These are phyloP conservation scores for Myotisia sp. DNA, from an alignment of 2,329 filamentous ascomycete species.

Conservation along the genomic window DNA sequence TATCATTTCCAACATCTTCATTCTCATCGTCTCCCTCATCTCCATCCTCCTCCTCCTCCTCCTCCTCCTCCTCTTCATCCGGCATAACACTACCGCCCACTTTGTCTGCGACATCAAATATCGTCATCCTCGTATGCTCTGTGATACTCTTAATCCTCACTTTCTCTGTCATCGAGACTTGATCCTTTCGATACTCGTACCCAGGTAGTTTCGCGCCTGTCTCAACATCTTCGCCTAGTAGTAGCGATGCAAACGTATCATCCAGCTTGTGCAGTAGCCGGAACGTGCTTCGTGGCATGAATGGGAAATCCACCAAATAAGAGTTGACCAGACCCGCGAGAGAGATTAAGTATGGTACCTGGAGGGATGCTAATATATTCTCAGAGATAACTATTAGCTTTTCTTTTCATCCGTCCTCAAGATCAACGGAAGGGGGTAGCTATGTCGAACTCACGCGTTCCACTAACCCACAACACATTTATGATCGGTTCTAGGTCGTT, in stretches of 20 bases:
- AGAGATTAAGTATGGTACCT: conserved; percentile 70
- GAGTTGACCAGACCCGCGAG: conserved; percentile 58
- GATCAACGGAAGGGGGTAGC: not conserved
- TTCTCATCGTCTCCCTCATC: conserved; percentile 29
- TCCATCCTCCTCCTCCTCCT: conserved; percentile 19
- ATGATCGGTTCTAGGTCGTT: conserved; percentile 60
- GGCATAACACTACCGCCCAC: conserved; percentile 25
- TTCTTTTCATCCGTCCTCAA: no score
- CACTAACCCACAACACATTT: conserved; percentile 73
- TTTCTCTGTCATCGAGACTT: conserved; percentile 63
- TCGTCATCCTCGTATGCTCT: conserved; percentile 56
- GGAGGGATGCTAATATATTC: conserved; percentile 48
- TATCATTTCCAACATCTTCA: conserved; percentile 34
- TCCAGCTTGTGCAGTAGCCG: conserved; percentile 63
- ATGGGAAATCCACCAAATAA: conserved; percentile 58
- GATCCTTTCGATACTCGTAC: conserved; percentile 44
- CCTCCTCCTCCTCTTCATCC: conserved; percentile 19
- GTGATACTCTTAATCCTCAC: conserved; percentile 72
- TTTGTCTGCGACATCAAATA: conserved; percentile 48
- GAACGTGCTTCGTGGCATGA: conserved; percentile 55
- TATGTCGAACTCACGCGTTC: conserved; percentile 52
- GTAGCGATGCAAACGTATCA: conserved; percentile 62
- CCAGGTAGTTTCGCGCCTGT: conserved; percentile 54
- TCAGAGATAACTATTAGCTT: no score
- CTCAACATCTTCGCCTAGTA: conserved; percentile 52